A percentile compares a stretch with the other conserved stretches of the same genome.
phyloP scores from a whole-genome alignment of 768 basidiomycete species.

The Rhodotorula graminis region DNA sequence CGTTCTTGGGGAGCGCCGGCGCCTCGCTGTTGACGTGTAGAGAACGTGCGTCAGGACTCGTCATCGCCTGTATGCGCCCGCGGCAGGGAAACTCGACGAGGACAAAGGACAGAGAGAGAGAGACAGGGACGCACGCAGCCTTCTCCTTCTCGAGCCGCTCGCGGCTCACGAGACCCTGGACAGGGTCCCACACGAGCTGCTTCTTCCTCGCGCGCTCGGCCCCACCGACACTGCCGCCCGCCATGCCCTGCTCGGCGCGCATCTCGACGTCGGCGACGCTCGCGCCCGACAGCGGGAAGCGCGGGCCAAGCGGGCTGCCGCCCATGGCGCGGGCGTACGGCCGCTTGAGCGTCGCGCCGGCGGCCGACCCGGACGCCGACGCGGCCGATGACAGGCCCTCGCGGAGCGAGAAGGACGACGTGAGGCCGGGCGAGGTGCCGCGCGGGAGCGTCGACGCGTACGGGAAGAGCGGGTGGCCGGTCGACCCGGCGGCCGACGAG shows the following conservation, averaged over 20 bases:
- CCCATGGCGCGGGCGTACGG: neutral
- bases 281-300: neutral
- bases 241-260: neutral
- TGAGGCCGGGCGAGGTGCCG: conserved; percentile 11
- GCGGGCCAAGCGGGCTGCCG: conserved; percentile 1
- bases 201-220: conserved; percentile 34
- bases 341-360: neutral
- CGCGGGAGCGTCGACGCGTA: conserved; percentile 31
- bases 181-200: conserved; percentile 39
- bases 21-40: conserved; percentile 15
- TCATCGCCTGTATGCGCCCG: too few species aligned
- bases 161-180: conserved; percentile 29
- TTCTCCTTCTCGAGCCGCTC: conserved; percentile 26
- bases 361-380: neutral
- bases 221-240: neutral
- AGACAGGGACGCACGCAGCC: neutral
- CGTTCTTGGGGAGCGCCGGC: conserved; percentile 32
- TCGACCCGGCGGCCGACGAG: neutral
- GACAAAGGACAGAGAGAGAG: too few species aligned
- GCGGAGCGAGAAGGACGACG: conserved; percentile 5
- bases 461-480: conserved; percentile 32
- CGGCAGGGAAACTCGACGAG: too few species aligned
- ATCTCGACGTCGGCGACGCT: neutral
- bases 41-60: too few species aligned
- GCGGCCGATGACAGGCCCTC: conserved; percentile 20